Base-by-base conservation (phyloP, 1,139 yeast species). In the Lodderomyces oxycetoniae region DNA sequence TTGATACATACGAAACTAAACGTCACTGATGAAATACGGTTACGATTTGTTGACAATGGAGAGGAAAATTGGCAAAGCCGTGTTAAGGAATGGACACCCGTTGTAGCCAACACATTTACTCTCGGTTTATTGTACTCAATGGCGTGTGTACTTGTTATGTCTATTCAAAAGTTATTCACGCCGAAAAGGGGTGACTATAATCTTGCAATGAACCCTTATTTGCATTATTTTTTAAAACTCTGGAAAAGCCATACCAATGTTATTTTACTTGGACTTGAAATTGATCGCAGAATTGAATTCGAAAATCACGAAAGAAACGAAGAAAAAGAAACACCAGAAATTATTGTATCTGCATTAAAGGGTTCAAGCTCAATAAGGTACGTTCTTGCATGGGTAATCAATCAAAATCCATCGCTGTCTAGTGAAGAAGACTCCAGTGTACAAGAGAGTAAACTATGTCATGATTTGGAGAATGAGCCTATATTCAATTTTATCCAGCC, bases 171-270 rank as follows among this genome's bases (percentile, higher is more conserved):
- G 48, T 50, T 79, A 15, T 77, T 72, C 36, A 47, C 41, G 14
- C 56, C 59, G n/a, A 47, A 36, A 10, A 40, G 47, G n/a, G 57
- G 49, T 7, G 55, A 34, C 2, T 57, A 59, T 29, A 73, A 70
- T 40, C 47, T 74, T 12, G 63, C 70, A 11, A 40, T 70, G 30
- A 79, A 79, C 46, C 91, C 91, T 8, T 82, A 78, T 46, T 52
- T 78, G 33, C 71, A 71, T 24, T 63, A 67, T 32, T 69, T 77
- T 36, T 57, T 79, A 6, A 72, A 74, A 30, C 49, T 76, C 8
- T 82, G 89, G 88, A 78, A 77, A 47, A 67, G 75, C 31, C 74
- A 76, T 44, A 77, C 87, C 2, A 70, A 67, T 39, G 65, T 78
- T 5, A 64, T 81, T 0, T 52, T 72, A 6, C 53, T 74, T 5